Conservation (phyloP, 2,329 filamentous ascomycete species). For the Penicillium sp. region DNA sequence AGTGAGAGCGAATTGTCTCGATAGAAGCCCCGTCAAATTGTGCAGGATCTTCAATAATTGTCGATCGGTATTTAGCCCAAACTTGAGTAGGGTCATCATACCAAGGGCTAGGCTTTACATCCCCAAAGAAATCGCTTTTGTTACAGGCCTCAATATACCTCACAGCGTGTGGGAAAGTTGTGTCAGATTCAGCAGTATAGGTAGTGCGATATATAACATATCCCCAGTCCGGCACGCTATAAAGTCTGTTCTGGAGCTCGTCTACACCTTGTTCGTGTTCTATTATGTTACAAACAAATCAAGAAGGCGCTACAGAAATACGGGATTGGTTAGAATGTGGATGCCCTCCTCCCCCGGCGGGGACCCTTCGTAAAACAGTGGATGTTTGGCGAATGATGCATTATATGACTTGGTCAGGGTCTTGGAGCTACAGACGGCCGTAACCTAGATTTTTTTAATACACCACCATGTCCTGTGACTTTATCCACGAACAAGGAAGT, state of each 20-base stretch:
- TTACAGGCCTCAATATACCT: constrained; percentile 12
- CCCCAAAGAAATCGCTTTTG: constrained; percentile 6
- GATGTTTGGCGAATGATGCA: too few relatives aligned
- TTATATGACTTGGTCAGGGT: too few relatives aligned
- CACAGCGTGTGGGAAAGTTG: constrained; percentile 9
- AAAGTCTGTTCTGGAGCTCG: neutral
- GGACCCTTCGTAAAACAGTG: too few relatives aligned
- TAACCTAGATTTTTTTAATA: too few relatives aligned
- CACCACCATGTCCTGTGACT: too few relatives aligned
- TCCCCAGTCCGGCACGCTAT: constrained; percentile 7
- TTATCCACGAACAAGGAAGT: too few relatives aligned
- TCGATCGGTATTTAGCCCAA: constrained; percentile 12
- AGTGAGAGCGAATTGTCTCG: constrained; percentile 13
- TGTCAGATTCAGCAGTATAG: constrained; percentile 11
- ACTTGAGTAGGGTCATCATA: neutral
- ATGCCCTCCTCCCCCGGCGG: too few relatives aligned
- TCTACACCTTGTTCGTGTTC: too few relatives aligned
- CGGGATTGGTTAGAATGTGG: too few relatives aligned
- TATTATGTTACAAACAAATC: too few relatives aligned
- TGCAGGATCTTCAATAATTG: constrained; percentile 11
- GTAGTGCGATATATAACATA: constrained; percentile 18
- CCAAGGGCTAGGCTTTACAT: neutral
- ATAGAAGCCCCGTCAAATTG: constrained; percentile 10
- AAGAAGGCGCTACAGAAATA: too few relatives aligned
- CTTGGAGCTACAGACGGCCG: too few relatives aligned